Evolutionary conservation across 2,329 filamentous ascomycete genomes (phyloP).

Genomic region (Scytalidium sp.): DNA sequence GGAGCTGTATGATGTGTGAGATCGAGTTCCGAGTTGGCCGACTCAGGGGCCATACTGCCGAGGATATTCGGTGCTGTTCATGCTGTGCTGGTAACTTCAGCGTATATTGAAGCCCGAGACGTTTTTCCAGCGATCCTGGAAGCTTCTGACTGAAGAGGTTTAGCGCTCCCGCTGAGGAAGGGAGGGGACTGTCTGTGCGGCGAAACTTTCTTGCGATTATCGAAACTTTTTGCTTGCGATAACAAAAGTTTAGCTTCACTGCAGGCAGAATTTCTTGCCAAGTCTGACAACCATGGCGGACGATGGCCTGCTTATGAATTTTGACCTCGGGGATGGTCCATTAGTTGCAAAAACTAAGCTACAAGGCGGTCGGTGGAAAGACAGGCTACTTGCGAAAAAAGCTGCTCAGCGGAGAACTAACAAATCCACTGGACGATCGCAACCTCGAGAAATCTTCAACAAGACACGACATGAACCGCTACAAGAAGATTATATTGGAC

Average conservation of each 20-base stretch:
- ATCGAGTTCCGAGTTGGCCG: slow-evolving; percentile 7
- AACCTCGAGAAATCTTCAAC: slow-evolving; percentile 23
- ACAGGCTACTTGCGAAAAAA: slow-evolving; percentile 78
- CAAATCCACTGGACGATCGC: slow-evolving; percentile 11
- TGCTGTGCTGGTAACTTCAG: slow-evolving; percentile 27
- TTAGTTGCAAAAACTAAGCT: slow-evolving; percentile 62
- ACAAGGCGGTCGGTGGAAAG: slow-evolving; percentile 91
- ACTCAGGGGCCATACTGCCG: slow-evolving; percentile 21
- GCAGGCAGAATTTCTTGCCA: background rate
- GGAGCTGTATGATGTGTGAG: background rate
- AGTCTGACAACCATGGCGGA: slow-evolving; percentile 67
- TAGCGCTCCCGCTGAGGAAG: slow-evolving; percentile 17
- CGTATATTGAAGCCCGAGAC: slow-evolving; percentile 25
- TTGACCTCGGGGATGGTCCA: slow-evolving; percentile 69
- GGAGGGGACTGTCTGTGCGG: slow-evolving; percentile 13
- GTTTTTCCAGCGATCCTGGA: slow-evolving; percentile 4
- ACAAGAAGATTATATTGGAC: slow-evolving; percentile 29
- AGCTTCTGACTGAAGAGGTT: slow-evolving; percentile 1
- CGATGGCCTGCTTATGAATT: slow-evolving; percentile 93
- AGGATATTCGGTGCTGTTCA: slow-evolving; percentile 14
- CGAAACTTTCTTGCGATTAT: slow-evolving; percentile 12
- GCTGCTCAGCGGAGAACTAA: slow-evolving; percentile 51
- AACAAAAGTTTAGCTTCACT: background rate
- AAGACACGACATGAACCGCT: slow-evolving; percentile 18
- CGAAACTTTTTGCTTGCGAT: slow-evolving; percentile 17